Evolutionary conservation across 306 rosid species (phyloP), one percentile per base, ranked within the genome.

Genomic region (Pterocarpus santalinus): DNA sequence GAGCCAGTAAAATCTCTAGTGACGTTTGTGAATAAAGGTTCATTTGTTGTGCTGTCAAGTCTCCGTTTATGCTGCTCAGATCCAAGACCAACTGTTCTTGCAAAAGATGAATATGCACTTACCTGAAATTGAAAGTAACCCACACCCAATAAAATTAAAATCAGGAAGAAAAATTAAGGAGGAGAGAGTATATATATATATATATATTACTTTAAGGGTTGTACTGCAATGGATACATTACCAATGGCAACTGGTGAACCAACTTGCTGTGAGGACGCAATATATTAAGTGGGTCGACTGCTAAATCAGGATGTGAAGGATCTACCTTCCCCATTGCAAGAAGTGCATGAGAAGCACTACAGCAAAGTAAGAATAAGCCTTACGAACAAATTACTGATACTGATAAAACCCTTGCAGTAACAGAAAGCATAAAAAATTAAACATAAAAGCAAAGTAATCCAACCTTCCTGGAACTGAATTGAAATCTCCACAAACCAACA

Each of bases 401-500:
- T 5, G n/a, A 82, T 12, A 38, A 60, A 71, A 57, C 70, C 12
- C 38, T 43, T 28, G 65, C 52, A 32, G 68, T 33, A 55, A 30
- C 15, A 52, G 51, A 12, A 57, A 65, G 32, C 7, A 62, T 9
- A 11, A 34, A 57, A 75, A 62, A 58, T 16, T 38, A 4, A 84
- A 36, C 14, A 38, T 51, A 53, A 72, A 22, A 8, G 58, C 7
- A 5, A 65, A 66, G 80, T 15, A 13, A 80, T 74, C 87, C 66
- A 67, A 96, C 99, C 99, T 96, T 90, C 97, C 97, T n/a, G 99
- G 99, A 70, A 90, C 75, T n/a, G 99, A 92, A 85, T 90, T 93
- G 81, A 96, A 96, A 78, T 96, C 99, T 60, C 99, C 99, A 79
- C 99, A 96, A 82, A 96, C 99, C 92, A 96, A 76, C 99, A 96